Conservation (phyloP, 1,284 basidiomycete genomes). For the Amylostereum areolatum region DNA sequence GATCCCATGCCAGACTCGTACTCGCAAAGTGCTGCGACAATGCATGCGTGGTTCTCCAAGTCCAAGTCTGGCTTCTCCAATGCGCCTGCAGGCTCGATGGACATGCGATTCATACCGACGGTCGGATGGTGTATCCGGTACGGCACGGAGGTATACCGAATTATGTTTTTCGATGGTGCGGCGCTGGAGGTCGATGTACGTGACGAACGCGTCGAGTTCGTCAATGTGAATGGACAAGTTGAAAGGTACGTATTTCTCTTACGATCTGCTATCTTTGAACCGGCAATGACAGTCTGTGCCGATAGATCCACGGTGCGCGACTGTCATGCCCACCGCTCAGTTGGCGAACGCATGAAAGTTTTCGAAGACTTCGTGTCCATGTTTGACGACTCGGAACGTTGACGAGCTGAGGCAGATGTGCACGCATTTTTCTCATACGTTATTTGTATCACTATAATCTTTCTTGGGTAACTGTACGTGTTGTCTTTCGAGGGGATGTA, state of each 20-base stretch:
- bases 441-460: slow-evolving; percentile 1
- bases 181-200: slow-evolving; percentile 36
- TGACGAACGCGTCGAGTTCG: slow-evolving; percentile 34
- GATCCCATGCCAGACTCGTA: neutral
- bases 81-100: neutral
- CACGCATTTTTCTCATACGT: slow-evolving; percentile 19
- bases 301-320: slow-evolving; percentile 30
- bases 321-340: slow-evolving; percentile 22
- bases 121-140: slow-evolving; percentile 41
- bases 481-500: too few species aligned
- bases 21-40: neutral
- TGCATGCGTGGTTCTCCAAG: neutral
- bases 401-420: neutral
- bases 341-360: slow-evolving; percentile 36
- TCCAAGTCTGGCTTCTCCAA: neutral
- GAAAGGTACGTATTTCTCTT: slow-evolving; percentile 20
- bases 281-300: neutral
- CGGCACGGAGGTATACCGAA: slow-evolving; percentile 30
- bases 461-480: too few species aligned
- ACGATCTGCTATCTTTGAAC: neutral
- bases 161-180: slow-evolving; percentile 42
- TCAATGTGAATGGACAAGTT: slow-evolving; percentile 19
- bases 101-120: slow-evolving; percentile 32
- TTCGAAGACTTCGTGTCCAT: slow-evolving; percentile 36
- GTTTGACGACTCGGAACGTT: slow-evolving; percentile 26